These are phyloP conservation scores for Aurantiochytrium sp. DNA, from an alignment of 108 stramenopile genomes.

Conservation along the genomic window DNA sequence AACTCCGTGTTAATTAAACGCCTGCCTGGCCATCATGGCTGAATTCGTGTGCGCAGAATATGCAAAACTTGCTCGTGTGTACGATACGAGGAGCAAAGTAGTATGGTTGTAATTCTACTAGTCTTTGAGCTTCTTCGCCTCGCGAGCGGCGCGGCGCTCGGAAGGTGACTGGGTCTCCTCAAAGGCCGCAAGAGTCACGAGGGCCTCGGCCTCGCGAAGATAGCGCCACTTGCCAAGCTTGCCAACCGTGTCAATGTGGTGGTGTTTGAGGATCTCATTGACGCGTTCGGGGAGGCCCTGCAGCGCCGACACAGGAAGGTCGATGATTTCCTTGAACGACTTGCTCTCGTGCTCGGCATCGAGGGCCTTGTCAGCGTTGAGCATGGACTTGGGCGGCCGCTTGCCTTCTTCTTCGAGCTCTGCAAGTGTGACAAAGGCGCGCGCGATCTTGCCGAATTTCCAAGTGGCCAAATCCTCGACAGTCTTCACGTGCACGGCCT, in stretches of 20 bases:
- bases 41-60: neutral
- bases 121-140: neutral
- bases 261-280: neutral
- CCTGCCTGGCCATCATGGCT: neutral
- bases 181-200: neutral
- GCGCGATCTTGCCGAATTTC: slow-evolving; percentile 40
- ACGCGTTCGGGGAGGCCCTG: slow-evolving; percentile 17
- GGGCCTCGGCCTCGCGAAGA: neutral
- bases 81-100: neutral
- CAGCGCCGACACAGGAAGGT: slow-evolving; percentile 34
- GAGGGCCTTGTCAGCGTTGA: slow-evolving; percentile 46
- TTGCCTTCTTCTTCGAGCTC: slow-evolving; percentile 27
- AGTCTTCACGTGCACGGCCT: slow-evolving; percentile 16
- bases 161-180: neutral
- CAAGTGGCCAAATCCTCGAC: slow-evolving; percentile 37
- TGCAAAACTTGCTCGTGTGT: neutral
- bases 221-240: slow-evolving; percentile 8
- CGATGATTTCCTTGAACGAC: slow-evolving; percentile 36
- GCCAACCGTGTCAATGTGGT: neutral
- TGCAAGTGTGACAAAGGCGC: slow-evolving; percentile 30
- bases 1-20: too few species aligned
- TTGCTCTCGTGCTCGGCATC: slow-evolving; percentile 44
- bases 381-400: slow-evolving; percentile 8
- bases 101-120: too few species aligned
- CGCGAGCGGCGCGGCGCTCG: neutral